Evolutionary conservation across 2,329 filamentous ascomycete genomes (phyloP), one percentile per base, ranked within the genome.

Genomic region (Fusarium penzigii): DNA sequence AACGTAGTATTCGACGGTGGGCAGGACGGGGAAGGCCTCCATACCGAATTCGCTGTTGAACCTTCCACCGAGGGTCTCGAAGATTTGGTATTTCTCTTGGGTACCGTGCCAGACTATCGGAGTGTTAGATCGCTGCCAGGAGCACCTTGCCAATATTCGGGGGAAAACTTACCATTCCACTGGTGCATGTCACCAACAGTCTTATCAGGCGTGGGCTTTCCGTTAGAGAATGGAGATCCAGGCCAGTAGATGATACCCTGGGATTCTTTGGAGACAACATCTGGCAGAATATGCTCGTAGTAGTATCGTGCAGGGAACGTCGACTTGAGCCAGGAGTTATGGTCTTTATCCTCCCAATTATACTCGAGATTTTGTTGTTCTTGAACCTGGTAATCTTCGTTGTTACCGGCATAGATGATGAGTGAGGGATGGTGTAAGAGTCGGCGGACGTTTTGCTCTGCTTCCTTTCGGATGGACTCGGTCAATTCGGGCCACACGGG

Each of bases 21-120:
- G 78, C 57, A 90, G 78, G 65, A 88, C 83, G 1, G 90, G 90
- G 66, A 62, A 67, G 6, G 65, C 62, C 17, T 63, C 59, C 87
- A 93, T 91, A 52, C 89, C 89, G 59, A 92, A 93, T 65, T 93
- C 89, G 58, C 86, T 89, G 51, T 90, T 87, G 72, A 93, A 92
- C 2, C 89, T 82, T 7, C 89, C 89, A 12, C 82, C 81, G 2
- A 92, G 78, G 17, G 80, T 82, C 58, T 87, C 82, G 48, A 86
- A 89, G 56, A 88, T 84, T 65, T 92, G 89, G 62, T 92, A 92
- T 53, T 87, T 87, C 58, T 89, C 85, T 20, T 65, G 63, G 3
- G 52, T 85, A 12, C 88, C 88, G 63, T 92, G 89, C 89, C 89
- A 92, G n/a, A 92, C 73, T 69, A 32, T 5, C 3, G 11, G 39